phyloP scores from a whole-genome alignment of 208 protist species.

The Acanthamoeba culbertsoni region DNA sequence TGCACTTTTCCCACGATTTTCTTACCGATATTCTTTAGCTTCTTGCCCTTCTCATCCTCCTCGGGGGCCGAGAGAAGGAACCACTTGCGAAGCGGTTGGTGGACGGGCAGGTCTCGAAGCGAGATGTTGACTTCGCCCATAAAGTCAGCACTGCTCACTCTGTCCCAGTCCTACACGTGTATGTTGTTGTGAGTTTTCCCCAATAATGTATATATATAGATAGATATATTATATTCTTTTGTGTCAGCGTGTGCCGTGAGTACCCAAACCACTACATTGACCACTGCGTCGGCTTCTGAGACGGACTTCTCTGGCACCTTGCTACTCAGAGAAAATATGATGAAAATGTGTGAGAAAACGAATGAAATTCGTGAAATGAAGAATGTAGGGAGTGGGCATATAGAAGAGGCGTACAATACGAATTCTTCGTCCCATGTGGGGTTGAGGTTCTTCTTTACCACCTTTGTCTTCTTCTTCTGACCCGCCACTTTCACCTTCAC shows the following conservation, averaged over 20 bases:
- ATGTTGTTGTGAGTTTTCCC: no score
- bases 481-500: slow-evolving; percentile 10
- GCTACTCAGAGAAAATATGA: background rate
- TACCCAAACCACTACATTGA: background rate
- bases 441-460: slow-evolving; percentile 57
- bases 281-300: background rate
- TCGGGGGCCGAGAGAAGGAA: background rate
- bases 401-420: background rate
- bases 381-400: background rate
- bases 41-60: background rate
- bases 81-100: background rate
- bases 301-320: background rate
- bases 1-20: background rate
- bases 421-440: slow-evolving; percentile 31
- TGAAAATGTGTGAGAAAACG: background rate
- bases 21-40: background rate
- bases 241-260: background rate
- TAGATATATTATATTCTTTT: background rate
- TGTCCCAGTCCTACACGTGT: slow-evolving; percentile 50
- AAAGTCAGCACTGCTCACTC: background rate
- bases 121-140: background rate
- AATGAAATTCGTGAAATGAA: background rate
- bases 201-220: no score
- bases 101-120: background rate
- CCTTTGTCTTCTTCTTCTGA: slow-evolving; percentile 44